These are phyloP conservation scores for Phytophthora capsici DNA, from an alignment of 352 stramenopile genomes.

Conservation along the genomic window DNA sequence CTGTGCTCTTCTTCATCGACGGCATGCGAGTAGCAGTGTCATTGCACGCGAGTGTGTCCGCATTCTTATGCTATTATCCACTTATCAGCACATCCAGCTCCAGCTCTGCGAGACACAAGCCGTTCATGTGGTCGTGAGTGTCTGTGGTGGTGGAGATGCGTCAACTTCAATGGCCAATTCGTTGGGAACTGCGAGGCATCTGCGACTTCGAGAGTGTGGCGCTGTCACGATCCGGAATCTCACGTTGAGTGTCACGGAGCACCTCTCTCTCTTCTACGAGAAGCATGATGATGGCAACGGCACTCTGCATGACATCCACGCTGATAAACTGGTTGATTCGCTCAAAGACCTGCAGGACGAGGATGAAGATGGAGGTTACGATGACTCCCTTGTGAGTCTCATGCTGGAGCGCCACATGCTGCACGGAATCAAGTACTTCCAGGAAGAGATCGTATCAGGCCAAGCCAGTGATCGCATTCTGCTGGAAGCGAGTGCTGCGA, in stretches of 20 bases:
- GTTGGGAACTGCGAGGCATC: constrained; percentile 13
- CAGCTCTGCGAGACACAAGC: constrained; percentile 64
- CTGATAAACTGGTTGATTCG: constrained; percentile 9
- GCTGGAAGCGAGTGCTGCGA: constrained; percentile 57
- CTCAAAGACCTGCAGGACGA: constrained; percentile 17
- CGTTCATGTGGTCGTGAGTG: constrained; percentile 64
- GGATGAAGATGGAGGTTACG: constrained; percentile 7
- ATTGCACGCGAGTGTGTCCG: constrained; percentile 56
- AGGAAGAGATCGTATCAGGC: constrained; percentile 54
- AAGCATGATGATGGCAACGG: constrained; percentile 17
- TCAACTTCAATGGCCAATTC: not conserved
- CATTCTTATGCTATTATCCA: constrained; percentile 69
- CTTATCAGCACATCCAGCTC: constrained; percentile 70
- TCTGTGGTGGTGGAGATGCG: constrained; percentile 35
- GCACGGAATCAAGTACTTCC: constrained; percentile 65
- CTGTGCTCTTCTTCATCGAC: constrained; percentile 57
- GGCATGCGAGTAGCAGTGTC: constrained; percentile 34
- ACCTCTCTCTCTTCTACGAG: constrained; percentile 53
- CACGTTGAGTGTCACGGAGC: constrained; percentile 67
- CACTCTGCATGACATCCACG: constrained; percentile 11
- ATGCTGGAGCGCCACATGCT: constrained; percentile 64
- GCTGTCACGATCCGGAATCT: constrained; percentile 72
- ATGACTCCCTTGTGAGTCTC: constrained; percentile 33
- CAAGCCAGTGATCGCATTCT: constrained; percentile 51
- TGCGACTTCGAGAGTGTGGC: constrained; percentile 59